A percentile compares a stretch with the other conserved stretches of the same genome.
These are phyloP conservation scores for Exophiala mesophila DNA, from an alignment of 2,329 filamentous ascomycete genomes.

Conservation along the genomic window DNA sequence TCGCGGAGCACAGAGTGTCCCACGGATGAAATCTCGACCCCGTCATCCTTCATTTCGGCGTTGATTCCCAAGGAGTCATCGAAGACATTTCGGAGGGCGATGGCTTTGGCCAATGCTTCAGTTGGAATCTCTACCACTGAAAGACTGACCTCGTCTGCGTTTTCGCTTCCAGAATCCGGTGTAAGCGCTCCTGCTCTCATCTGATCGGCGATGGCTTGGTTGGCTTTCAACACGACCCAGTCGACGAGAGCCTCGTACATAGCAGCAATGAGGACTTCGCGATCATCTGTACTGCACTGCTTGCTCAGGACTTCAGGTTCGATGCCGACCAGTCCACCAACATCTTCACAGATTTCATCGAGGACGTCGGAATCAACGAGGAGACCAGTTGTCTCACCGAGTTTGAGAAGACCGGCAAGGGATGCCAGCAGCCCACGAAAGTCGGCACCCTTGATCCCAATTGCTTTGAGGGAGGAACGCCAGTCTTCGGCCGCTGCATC, in stretches of 20 bases:
- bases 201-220: conserved; percentile 73
- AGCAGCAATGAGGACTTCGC: conserved; percentile 74
- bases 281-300: conserved; percentile 78
- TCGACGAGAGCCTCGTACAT: conserved; percentile 93
- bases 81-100: conserved; percentile 86
- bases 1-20: conserved; percentile 82
- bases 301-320: conserved; percentile 75
- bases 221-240: conserved; percentile 87
- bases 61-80: conserved; percentile 93
- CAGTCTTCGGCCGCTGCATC: conserved; percentile 91
- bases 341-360: conserved; percentile 84
- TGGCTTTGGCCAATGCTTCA: conserved; percentile 73
- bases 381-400: conserved; percentile 86
- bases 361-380: conserved; percentile 77
- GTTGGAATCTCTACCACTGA: conserved; percentile 83
- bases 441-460: conserved; percentile 84
- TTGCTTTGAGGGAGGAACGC: conserved; percentile 75
- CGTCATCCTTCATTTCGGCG: conserved; percentile 93
- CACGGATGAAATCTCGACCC: conserved; percentile 66
- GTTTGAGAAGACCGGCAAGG: conserved; percentile 79
- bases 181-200: conserved; percentile 49
- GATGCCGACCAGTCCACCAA: conserved; percentile 76
- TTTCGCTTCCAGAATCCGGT: conserved; percentile 47
- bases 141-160: conserved; percentile 80
- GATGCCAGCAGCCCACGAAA: conserved; percentile 80